These are phyloP conservation scores for Eimeria falciformis DNA, from an alignment of 169 alveolate species.

Conservation along the genomic window DNA sequence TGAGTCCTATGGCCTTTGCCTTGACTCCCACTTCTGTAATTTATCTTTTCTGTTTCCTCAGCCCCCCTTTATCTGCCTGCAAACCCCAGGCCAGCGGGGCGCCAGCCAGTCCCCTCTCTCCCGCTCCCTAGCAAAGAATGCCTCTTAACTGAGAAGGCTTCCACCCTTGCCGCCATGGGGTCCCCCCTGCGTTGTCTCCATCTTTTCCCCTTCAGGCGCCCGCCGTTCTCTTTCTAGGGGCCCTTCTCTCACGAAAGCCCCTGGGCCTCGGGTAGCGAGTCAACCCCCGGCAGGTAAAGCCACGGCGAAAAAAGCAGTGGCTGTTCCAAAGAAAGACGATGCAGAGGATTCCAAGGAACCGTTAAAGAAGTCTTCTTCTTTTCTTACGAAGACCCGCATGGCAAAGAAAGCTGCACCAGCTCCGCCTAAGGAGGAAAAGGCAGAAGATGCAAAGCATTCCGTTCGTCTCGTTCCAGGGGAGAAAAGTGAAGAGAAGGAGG, in stretches of 20 bases:
- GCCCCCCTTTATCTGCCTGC: neutral
- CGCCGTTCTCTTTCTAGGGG: neutral
- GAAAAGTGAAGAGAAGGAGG: neutral
- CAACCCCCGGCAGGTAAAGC: neutral
- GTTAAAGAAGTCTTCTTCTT: neutral
- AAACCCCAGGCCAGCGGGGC: neutral
- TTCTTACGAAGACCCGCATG: neutral
- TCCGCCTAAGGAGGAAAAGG: neutral
- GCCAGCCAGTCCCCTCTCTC: neutral
- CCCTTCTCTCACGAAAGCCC: neutral
- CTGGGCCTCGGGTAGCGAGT: neutral
- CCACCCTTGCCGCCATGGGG: neutral
- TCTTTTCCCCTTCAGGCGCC: neutral
- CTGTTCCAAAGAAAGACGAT: neutral
- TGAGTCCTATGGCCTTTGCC: neutral
- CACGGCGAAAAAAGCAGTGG: slow-evolving; percentile 11
- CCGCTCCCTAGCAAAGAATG: too few relatives aligned
- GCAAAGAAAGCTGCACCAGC: slow-evolving; percentile 29
- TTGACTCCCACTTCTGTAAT: neutral
- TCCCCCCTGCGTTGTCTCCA: neutral
- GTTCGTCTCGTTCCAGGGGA: too few relatives aligned
- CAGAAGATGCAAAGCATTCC: slow-evolving; percentile 18
- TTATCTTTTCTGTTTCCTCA: neutral
- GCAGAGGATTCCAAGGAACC: neutral
- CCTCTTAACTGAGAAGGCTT: too few relatives aligned